These are phyloP conservation scores for Aspergillus nidulans DNA, from an alignment of 495 filamentous ascomycete species.

Conservation along the genomic window DNA sequence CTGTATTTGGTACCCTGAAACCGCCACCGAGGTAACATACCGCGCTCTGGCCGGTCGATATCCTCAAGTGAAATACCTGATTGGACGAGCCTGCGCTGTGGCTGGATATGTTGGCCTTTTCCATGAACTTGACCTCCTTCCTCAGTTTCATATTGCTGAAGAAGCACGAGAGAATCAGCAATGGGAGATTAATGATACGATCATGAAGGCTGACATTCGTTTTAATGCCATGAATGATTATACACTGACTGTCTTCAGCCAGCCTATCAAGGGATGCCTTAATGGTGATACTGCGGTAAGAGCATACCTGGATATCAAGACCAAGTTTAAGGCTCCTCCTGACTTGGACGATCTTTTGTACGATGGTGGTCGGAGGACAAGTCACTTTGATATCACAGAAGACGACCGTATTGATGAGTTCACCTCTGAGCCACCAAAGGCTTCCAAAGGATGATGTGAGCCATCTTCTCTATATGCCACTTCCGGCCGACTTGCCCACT, in stretches of 20 bases:
- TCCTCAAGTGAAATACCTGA: slow-evolving; percentile 22
- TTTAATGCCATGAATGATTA: slow-evolving; percentile 4
- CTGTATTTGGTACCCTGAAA: slow-evolving; percentile 40
- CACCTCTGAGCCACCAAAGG: too few relatives aligned
- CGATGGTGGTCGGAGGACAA: too few relatives aligned
- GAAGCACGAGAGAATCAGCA: slow-evolving; percentile 22
- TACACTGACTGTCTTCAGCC: background rate
- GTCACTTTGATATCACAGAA: slow-evolving; percentile 23
- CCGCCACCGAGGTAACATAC: slow-evolving; percentile 31
- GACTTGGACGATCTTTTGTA: too few relatives aligned
- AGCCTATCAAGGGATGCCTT: slow-evolving; percentile 12
- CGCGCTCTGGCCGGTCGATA: slow-evolving; percentile 13
- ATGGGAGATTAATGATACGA: background rate
- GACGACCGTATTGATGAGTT: slow-evolving; percentile 18
- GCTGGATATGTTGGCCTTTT: slow-evolving; percentile 28
- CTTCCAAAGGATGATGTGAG: too few relatives aligned
- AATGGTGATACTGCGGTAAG: slow-evolving; percentile 30
- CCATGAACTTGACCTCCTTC: slow-evolving; percentile 24
- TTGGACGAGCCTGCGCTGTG: slow-evolving; percentile 29
- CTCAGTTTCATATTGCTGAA: slow-evolving; percentile 27
- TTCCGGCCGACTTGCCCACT: slow-evolving; percentile 22
- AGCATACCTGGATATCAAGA: slow-evolving; percentile 17
- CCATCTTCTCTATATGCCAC: slow-evolving; percentile 13
- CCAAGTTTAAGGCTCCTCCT: too few relatives aligned
- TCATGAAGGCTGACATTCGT: background rate